Evolutionary conservation across 106 monocot genomes (phyloP).

Genomic region (Gastrodia elata): DNA sequence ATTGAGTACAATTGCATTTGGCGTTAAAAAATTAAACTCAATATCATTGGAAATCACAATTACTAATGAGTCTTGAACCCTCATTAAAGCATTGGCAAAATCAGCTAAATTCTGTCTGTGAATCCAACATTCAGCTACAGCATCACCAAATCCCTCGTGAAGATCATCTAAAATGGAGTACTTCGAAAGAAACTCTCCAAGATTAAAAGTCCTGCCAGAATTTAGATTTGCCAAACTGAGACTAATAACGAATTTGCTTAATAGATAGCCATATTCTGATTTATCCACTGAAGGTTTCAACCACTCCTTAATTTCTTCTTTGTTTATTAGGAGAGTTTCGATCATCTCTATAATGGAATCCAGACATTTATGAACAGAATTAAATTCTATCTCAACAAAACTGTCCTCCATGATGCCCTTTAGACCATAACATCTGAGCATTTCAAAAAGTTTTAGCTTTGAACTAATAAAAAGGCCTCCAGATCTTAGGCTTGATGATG

Average conservation of each 20-base stretch:
- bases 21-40: neutral
- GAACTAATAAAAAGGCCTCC: neutral
- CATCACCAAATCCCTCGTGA: neutral
- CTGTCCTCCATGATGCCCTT: neutral
- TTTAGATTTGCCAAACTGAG: slow-evolving; percentile 1
- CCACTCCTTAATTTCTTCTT: neutral
- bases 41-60: neutral
- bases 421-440: neutral
- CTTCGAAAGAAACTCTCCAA: neutral
- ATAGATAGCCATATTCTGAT: neutral
- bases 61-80: neutral
- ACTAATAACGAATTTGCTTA: neutral
- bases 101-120: neutral
- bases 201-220: neutral
- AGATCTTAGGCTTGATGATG: neutral
- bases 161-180: neutral
- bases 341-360: too few species aligned
- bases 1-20: neutral
- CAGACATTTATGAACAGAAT: neutral
- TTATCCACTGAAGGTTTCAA: neutral
- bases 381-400: neutral
- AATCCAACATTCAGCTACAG: neutral
- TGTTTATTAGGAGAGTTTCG: too few species aligned
- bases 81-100: neutral
- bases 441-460: neutral